Evolutionary conservation across 768 basidiomycete species (phyloP), one percentile per base, ranked within the genome.

Genomic region (Postia placenta): DNA sequence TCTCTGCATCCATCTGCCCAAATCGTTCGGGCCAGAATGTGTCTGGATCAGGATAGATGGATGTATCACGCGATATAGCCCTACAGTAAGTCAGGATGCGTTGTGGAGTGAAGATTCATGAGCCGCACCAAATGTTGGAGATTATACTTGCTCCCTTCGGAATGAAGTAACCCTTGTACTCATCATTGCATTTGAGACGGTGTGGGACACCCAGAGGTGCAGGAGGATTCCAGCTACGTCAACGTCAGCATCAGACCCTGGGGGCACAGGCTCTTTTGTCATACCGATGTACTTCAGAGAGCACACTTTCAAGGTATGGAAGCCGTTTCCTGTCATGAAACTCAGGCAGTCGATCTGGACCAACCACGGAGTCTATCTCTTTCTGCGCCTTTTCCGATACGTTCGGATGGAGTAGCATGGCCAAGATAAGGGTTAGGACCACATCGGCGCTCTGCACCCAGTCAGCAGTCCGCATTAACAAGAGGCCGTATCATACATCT

Each of bases 341-440:
- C 11, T 59, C 63, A 4, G 73, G 72, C 1, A 74, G 64, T 0
- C 74, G 62, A 46, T 69, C 65, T 11, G 41, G 51, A 12, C 75
- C 75, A 11, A 73, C 56, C 2, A 74, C 69, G 2, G 57, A 43
- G 47, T 75, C 74, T 1, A 77, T 58, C 51, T 77, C 75, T n/a
- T 60, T 58, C 43, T 73, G 73, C 7, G 71, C 74, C 44, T 65
- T 69, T 27, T 48, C 56, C 49, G 64, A 65, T 0, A 67, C 65
- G 1, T 72, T 67, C 0, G 73, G 74, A 51, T 71, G 60, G 7
- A 71, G 60, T 0, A 64, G 50, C 58, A 71, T 69, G 11, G 69
- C 71, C 22, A 74, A 61, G 56, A 75, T 67, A 47, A 75, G 68
- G 0, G 69, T 65, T 37, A 65, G 61, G 11, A 71, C 56, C 9